Percentiles rank a stretch among this genome's conserved stretches.
These are phyloP conservation scores for Cenchrus americanus DNA, from an alignment of 176 grass and related monocot species.

Conservation along the genomic window DNA sequence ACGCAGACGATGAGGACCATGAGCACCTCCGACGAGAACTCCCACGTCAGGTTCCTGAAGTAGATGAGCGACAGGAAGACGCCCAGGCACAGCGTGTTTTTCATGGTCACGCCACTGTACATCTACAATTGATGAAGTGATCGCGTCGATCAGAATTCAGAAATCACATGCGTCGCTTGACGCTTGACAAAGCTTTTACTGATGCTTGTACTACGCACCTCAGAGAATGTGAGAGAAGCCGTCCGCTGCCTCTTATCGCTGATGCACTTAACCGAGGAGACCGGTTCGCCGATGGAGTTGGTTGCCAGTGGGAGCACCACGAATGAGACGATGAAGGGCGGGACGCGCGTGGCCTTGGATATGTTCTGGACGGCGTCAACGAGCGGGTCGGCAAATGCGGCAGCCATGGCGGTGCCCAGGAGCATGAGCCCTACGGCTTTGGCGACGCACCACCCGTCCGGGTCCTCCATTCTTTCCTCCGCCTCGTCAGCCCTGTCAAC, in stretches of 20 bases:
- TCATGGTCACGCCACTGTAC: constrained; percentile 88
- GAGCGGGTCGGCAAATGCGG: constrained; percentile 75
- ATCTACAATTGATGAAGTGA: constrained; percentile 44
- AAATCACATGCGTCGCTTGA: too few species aligned
- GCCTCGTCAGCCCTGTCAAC: constrained; percentile 62
- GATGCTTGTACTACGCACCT: constrained; percentile 42
- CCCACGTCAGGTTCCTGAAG: constrained; percentile 71
- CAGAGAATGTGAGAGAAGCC: constrained; percentile 78
- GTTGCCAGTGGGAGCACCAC: constrained; percentile 78
- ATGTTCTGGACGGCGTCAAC: constrained; percentile 89
- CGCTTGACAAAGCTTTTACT: too few species aligned
- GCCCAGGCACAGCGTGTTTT: constrained; percentile 80
- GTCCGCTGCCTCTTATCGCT: constrained; percentile 70
- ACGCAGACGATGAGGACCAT: constrained; percentile 77
- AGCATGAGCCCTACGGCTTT: constrained; percentile 65
- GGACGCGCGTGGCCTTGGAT: constrained; percentile 69
- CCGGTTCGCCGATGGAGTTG: constrained; percentile 76
- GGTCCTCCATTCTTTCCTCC: constrained; percentile 68
- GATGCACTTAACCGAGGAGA: constrained; percentile 73
- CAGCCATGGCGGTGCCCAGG: constrained; percentile 66
- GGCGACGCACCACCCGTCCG: constrained; percentile 46
- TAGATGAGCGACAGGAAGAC: constrained; percentile 86
- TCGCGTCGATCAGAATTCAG: too few species aligned
- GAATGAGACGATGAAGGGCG: constrained; percentile 88
- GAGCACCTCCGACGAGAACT: constrained; percentile 89